Evolutionary conservation across 352 stramenopile species (phyloP).

Genomic region (Pythium aphanidermatum): DNA sequence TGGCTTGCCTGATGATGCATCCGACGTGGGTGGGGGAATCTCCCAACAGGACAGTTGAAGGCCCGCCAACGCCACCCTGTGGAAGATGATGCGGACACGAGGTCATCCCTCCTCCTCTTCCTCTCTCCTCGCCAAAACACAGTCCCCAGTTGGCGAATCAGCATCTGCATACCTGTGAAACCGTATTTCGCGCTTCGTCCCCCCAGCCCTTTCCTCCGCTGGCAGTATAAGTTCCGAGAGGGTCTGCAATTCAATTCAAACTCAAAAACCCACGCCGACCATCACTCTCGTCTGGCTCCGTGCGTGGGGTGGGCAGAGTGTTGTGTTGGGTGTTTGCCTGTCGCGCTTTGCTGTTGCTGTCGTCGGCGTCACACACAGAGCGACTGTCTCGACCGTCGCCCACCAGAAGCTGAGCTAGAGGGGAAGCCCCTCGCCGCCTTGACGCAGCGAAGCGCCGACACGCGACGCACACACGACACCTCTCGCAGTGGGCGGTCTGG

Average conservation of each 20-base stretch:
- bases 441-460: background rate
- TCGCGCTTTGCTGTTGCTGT: no score
- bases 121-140: no score
- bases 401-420: no score
- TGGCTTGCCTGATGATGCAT: slow-evolving; percentile 24
- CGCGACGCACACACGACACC: background rate
- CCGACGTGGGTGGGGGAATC: slow-evolving; percentile 1
- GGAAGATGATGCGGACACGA: background rate
- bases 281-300: slow-evolving; percentile 2
- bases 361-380: no score
- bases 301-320: no score
- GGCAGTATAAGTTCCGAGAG: background rate
- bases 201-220: slow-evolving; percentile 1
- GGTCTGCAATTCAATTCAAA: no score
- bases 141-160: no score
- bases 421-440: no score
- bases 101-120: slow-evolving; percentile 18
- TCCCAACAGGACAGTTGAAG: no score
- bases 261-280: slow-evolving; percentile 2
- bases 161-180: slow-evolving; percentile 6
- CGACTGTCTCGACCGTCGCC: slow-evolving; percentile 2
- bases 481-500: slow-evolving; percentile 14
- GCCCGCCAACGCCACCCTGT: no score
- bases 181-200: background rate
- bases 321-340: no score